Percentiles rank a stretch among this genome's conserved stretches.
These are phyloP conservation scores for Myxozyma geophila DNA, from an alignment of 805 yeast species.

Conservation along the genomic window DNA sequence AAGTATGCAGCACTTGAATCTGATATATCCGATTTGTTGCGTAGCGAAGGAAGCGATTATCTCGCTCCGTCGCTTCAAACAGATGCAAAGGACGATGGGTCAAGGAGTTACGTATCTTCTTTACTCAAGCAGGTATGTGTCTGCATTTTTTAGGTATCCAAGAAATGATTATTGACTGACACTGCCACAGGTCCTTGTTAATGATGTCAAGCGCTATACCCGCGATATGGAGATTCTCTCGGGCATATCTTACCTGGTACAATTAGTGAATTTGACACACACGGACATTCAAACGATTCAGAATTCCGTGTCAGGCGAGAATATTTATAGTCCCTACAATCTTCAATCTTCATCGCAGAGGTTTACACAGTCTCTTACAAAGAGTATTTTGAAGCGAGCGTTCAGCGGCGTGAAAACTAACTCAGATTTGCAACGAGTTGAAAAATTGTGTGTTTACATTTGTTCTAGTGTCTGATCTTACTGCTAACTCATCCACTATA, in stretches of 20 bases:
- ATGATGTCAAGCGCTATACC: constrained; percentile 10
- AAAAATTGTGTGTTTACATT: constrained; percentile 19
- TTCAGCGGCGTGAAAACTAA: constrained; percentile 19
- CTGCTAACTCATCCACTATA: neutral
- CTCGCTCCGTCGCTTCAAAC: neutral
- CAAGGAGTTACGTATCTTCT: neutral
- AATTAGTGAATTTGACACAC: constrained; percentile 1
- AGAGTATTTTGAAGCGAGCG: constrained; percentile 20
- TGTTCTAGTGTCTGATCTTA: neutral
- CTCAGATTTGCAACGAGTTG: constrained; percentile 24
- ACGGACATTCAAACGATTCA: neutral
- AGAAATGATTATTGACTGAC: neutral
- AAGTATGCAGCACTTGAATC: too few species aligned
- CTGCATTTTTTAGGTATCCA: neutral
- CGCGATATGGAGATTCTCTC: constrained; percentile 24
- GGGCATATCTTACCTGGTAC: constrained; percentile 24
- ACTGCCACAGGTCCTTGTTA: constrained; percentile 10
- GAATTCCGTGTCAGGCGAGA: neutral
- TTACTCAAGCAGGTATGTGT: constrained; percentile 5
- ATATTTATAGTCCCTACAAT: neutral
- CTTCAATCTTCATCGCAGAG: neutral
- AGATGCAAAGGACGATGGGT: neutral
- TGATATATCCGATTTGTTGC: neutral
- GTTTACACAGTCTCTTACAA: neutral
- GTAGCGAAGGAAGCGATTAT: neutral